Evolutionary conservation across 1,284 basidiomycete species (phyloP).

Genomic region (Pseudozyma pruni): DNA sequence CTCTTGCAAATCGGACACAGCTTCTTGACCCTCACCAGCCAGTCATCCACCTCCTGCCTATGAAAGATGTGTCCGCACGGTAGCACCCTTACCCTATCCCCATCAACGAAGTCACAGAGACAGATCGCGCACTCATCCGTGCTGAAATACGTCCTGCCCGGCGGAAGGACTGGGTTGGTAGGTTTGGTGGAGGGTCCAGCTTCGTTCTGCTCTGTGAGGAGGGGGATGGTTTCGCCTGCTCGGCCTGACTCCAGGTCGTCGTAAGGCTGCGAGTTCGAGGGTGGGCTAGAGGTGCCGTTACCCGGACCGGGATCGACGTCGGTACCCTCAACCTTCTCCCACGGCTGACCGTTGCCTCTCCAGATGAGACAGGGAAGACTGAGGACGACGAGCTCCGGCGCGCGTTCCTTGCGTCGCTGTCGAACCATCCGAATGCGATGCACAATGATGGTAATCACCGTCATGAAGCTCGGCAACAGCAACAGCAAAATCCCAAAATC

Average conservation of each 20-base stretch:
- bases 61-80: conserved; percentile 67
- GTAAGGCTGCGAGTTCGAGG: neutral
- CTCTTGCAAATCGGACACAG: conserved; percentile 67
- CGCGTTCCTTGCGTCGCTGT: conserved; percentile 62
- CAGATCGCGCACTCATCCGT: conserved; percentile 67
- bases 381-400: conserved; percentile 60
- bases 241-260: conserved; percentile 37
- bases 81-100: conserved; percentile 62
- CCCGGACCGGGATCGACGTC: conserved; percentile 50
- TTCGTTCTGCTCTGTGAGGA: conserved; percentile 43
- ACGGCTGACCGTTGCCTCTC: conserved; percentile 59
- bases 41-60: conserved; percentile 63
- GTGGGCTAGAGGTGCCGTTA: conserved; percentile 17
- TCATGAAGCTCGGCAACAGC: conserved; percentile 65
- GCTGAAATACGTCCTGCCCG: conserved; percentile 56
- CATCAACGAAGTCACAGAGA: conserved; percentile 63
- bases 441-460: conserved; percentile 57
- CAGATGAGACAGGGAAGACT: conserved; percentile 63
- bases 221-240: conserved; percentile 33
- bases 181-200: conserved; percentile 44
- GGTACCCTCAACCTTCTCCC: conserved; percentile 59
- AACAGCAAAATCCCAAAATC: conserved; percentile 63
- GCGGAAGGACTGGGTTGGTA: conserved; percentile 37
- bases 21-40: conserved; percentile 63
- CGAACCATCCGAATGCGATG: conserved; percentile 57